Evolutionary conservation across 2,329 filamentous ascomycete species (phyloP).

Genomic region (Colletotrichum truncatum): DNA sequence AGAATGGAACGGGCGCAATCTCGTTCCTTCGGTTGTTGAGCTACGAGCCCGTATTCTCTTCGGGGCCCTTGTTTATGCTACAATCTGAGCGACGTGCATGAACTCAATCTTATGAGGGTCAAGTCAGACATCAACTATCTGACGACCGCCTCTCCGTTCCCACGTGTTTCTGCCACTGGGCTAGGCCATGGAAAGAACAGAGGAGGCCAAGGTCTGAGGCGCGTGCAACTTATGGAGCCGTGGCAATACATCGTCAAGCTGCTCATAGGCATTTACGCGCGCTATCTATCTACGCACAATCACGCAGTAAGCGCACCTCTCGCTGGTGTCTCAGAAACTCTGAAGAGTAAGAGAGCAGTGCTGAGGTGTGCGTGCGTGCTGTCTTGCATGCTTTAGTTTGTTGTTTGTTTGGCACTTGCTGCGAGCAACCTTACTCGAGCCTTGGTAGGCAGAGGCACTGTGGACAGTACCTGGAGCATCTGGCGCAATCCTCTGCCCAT

Average conservation of each 20-base stretch:
- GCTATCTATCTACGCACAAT: neutral
- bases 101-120: constrained; percentile 6
- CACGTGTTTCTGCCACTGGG: neutral
- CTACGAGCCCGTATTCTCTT: neutral
- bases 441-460: neutral
- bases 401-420: neutral
- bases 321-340: neutral
- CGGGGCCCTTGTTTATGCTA: neutral
- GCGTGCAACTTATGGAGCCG: neutral
- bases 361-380: neutral
- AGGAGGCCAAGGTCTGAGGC: neutral
- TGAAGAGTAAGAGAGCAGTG: neutral
- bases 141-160: neutral
- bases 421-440: neutral
- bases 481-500: neutral
- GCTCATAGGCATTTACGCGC: too few relatives aligned
- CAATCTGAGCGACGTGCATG: neutral
- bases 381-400: constrained; percentile 3
- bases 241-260: neutral
- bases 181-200: neutral
- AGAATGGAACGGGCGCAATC: neutral
- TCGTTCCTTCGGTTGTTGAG: neutral
- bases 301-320: neutral
- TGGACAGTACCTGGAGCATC: neutral
- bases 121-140: neutral